Percentiles rank a stretch among this genome's conserved stretches.
These are phyloP conservation scores for Oidiodendron maius DNA, from an alignment of 495 filamentous ascomycete genomes.

Conservation along the genomic window DNA sequence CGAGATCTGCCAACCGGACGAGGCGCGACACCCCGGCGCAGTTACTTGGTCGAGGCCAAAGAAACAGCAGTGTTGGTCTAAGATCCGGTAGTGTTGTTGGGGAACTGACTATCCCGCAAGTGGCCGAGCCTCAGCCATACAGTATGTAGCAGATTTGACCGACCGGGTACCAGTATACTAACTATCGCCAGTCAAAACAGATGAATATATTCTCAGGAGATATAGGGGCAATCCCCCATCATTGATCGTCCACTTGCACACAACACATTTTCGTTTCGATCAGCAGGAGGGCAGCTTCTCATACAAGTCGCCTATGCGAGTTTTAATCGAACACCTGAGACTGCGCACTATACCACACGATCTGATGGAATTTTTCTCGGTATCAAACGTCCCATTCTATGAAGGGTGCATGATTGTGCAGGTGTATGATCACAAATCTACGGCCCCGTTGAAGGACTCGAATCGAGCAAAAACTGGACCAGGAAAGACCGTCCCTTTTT, in stretches of 20 bases:
- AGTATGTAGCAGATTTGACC: slow-evolving; percentile 25
- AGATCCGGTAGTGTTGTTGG: slow-evolving; percentile 37
- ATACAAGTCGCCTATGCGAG: slow-evolving; percentile 85
- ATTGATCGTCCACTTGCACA: slow-evolving; percentile 78
- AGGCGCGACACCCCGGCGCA: slow-evolving; percentile 37
- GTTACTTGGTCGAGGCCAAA: slow-evolving; percentile 33
- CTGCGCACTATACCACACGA: slow-evolving; percentile 45
- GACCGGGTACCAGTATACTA: slow-evolving; percentile 5
- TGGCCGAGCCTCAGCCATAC: slow-evolving; percentile 40
- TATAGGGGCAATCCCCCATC: slow-evolving; percentile 72
- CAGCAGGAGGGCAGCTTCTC: slow-evolving; percentile 86
- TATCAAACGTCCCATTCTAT: slow-evolving; percentile 67
- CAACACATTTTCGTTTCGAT: slow-evolving; percentile 85
- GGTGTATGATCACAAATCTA: slow-evolving; percentile 75
- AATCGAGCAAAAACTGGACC: slow-evolving; percentile 49
- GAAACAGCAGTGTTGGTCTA: slow-evolving; percentile 31
- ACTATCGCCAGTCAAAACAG: slow-evolving; percentile 51
- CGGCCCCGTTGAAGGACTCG: slow-evolving; percentile 50
- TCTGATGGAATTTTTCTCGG: slow-evolving; percentile 51
- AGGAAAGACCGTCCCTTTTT: slow-evolving; percentile 61
- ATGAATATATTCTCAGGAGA: slow-evolving; percentile 75
- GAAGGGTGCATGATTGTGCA: slow-evolving; percentile 95
- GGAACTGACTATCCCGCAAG: slow-evolving; percentile 26
- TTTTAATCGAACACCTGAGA: slow-evolving; percentile 67
- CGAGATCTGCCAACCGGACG: slow-evolving; percentile 40